Conservation (phyloP, 1,284 basidiomycete species). For the Puccinia horiana region DNA sequence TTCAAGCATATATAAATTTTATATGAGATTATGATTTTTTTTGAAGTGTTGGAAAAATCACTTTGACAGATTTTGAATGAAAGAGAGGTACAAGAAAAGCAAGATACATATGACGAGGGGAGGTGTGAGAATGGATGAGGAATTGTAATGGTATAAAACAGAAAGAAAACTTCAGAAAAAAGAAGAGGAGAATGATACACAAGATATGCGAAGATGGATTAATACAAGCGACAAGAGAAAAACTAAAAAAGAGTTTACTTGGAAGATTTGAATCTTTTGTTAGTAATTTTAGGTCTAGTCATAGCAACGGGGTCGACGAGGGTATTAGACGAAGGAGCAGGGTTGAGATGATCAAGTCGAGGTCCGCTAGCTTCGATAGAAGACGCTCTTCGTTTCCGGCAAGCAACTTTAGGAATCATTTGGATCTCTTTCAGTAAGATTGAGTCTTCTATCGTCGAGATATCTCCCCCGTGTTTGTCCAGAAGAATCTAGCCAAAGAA, state of each 20-base stretch:
- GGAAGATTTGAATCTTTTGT: conserved; percentile 13
- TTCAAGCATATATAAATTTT: too few species aligned
- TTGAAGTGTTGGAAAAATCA: too few species aligned
- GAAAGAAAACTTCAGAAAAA: too few species aligned
- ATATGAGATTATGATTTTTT: too few species aligned
- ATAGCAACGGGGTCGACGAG: background rate
- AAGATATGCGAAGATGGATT: too few species aligned
- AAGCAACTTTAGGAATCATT: background rate
- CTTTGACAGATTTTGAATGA: too few species aligned
- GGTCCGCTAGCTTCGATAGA: background rate
- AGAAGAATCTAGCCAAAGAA: background rate
- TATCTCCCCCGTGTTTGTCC: background rate
- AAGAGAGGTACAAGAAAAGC: too few species aligned
- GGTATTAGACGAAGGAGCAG: background rate
- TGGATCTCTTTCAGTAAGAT: conserved; percentile 13
- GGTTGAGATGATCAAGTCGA: background rate
- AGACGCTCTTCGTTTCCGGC: background rate
- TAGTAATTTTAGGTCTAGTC: background rate
- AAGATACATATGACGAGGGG: too few species aligned
- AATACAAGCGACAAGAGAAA: background rate
- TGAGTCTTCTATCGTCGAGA: conserved; percentile 15
- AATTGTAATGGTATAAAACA: too few species aligned
- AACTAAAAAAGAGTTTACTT: background rate
- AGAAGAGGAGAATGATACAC: too few species aligned
- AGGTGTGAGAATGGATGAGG: too few species aligned